phyloP scores from a whole-genome alignment of 495 filamentous ascomycete genomes.

The Daldinia bambusicola region DNA sequence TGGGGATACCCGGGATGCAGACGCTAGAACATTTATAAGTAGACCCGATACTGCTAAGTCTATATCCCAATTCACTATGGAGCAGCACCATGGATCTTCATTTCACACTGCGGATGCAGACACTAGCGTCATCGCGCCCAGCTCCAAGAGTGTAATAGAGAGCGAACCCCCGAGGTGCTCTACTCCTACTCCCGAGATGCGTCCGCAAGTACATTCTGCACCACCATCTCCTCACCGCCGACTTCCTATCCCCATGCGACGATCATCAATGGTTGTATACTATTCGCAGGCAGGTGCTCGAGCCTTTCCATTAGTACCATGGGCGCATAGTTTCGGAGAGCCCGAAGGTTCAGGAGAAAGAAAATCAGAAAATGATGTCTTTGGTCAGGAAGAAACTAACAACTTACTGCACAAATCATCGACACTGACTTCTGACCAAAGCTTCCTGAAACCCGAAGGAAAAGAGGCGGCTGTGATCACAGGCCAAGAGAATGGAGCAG shows the following conservation, averaged over 20 bases:
- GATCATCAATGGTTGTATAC: constrained; percentile 29
- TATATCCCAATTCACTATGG: constrained; percentile 24
- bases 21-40: constrained; percentile 11
- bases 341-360: constrained; percentile 4
- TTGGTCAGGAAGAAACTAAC: constrained; percentile 1
- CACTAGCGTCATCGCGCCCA: constrained; percentile 29
- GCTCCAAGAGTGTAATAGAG: constrained; percentile 18
- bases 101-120: constrained; percentile 31
- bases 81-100: constrained; percentile 20
- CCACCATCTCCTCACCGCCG: constrained; percentile 10
- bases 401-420: neutral
- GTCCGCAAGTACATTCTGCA: constrained; percentile 5
- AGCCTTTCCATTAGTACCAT: constrained; percentile 44
- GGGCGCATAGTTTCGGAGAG: constrained; percentile 15
- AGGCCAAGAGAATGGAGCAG: constrained; percentile 12
- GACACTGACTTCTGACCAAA: neutral
- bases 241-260: constrained; percentile 28
- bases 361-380: neutral
- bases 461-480: constrained; percentile 2
- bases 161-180: constrained; percentile 5
- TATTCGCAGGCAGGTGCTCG: constrained; percentile 38
- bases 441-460: neutral
- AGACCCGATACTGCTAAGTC: constrained; percentile 29
- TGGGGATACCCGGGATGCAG: constrained; percentile 2
- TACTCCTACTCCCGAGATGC: constrained; percentile 10